Percentiles rank a stretch among this genome's conserved stretches.
Evolutionary conservation across 257 asterid genomes (phyloP).

Genomic region (Nicotiana noctiflora): DNA sequence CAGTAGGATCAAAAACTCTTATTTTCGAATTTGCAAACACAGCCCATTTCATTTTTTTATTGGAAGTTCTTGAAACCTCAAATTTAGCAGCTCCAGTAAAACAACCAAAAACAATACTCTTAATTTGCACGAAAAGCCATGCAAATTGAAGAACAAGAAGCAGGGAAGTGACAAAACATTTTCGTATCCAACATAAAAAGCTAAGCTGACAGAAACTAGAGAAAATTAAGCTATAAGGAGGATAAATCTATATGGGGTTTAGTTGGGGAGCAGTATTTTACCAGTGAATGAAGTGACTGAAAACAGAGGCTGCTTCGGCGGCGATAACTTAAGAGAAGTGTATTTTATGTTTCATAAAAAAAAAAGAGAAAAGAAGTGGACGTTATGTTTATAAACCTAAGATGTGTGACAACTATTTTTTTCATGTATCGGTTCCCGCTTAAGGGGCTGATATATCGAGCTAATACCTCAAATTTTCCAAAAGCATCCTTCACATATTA

Average conservation of each 20-base stretch:
- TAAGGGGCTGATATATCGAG: no score
- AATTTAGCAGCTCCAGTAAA: not conserved
- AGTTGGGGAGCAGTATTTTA: not conserved
- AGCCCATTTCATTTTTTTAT: not conserved
- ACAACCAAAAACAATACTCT: not conserved
- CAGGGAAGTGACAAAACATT: not conserved
- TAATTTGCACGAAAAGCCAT: not conserved
- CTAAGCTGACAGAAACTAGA: not conserved
- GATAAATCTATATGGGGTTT: not conserved
- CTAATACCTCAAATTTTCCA: no score
- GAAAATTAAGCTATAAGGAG: not conserved
- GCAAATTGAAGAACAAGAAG: not conserved
- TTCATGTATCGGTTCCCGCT: no score
- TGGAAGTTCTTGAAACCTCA: not conserved
- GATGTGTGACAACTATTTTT: not conserved
- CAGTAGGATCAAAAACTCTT: not conserved
- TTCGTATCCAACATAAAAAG: not conserved
- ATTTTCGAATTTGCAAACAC: not conserved
- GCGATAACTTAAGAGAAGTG: not conserved
- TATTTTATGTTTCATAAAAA: not conserved
- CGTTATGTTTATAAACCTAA: constrained; percentile 8
- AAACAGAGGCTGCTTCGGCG: not conserved
- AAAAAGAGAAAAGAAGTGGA: not conserved
- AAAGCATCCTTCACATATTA: no score
- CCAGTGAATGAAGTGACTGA: constrained; percentile 6